Evolutionary conservation across 1,284 basidiomycete species (phyloP).

Genomic region (Heliocybe sulcata): DNA sequence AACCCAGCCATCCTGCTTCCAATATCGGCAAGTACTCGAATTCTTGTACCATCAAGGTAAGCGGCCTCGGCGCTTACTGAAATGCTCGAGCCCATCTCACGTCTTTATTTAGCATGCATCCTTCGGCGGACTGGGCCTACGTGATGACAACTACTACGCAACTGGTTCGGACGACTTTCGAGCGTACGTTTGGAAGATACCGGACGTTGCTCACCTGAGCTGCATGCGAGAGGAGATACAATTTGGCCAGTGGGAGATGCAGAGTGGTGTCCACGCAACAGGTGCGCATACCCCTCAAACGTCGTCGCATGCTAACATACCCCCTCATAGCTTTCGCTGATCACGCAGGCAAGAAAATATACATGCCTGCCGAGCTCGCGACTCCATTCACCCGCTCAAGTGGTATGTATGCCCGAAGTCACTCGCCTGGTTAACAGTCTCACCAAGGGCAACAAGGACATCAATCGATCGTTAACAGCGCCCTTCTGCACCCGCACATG

Average conservation of each 20-base stretch:
- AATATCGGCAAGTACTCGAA: slow-evolving; percentile 57
- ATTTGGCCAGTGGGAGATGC: slow-evolving; percentile 33
- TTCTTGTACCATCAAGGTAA: slow-evolving; percentile 71
- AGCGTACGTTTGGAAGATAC: slow-evolving; percentile 74
- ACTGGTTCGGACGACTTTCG: slow-evolving; percentile 79
- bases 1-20: slow-evolving; percentile 26
- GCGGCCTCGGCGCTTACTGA: neutral
- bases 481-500: slow-evolving; percentile 64
- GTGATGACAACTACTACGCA: slow-evolving; percentile 50
- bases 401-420: slow-evolving; percentile 28
- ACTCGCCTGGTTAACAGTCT: slow-evolving; percentile 1
- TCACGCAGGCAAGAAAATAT: slow-evolving; percentile 25
- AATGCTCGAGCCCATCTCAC: slow-evolving; percentile 4
- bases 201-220: slow-evolving; percentile 34
- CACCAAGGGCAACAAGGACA: slow-evolving; percentile 39
- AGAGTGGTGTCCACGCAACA: slow-evolving; percentile 13
- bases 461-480: slow-evolving; percentile 66
- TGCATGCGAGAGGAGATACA: slow-evolving; percentile 35
- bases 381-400: slow-evolving; percentile 48
- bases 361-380: slow-evolving; percentile 48
- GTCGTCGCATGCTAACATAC: neutral
- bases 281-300: neutral
- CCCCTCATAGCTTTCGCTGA: slow-evolving; percentile 40
- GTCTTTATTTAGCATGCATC: slow-evolving; percentile 53
- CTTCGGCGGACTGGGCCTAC: slow-evolving; percentile 55